phyloP scores from a whole-genome alignment of 345 rosid species.

The Aquilaria malaccensis region DNA sequence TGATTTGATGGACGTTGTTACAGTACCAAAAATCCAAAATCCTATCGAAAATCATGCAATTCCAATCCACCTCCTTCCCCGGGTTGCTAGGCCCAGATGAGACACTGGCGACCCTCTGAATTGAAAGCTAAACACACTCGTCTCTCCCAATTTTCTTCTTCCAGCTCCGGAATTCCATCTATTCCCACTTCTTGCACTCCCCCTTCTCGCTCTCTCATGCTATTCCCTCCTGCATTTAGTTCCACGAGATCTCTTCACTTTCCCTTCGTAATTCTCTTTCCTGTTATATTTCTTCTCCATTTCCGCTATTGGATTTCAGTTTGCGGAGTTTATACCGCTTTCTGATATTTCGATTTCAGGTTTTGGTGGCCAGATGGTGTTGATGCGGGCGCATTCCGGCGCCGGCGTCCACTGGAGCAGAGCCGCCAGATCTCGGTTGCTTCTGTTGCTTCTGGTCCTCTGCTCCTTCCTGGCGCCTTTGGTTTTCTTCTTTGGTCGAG shows the following conservation, averaged over 20 bases:
- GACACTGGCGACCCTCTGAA: neutral
- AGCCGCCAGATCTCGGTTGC: constrained; percentile 57
- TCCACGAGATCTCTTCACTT: constrained; percentile 22
- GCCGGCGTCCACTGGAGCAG: constrained; percentile 31
- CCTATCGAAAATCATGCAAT: too few relatives aligned
- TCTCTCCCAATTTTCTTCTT: constrained; percentile 10
- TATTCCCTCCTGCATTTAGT: constrained; percentile 10
- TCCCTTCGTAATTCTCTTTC: constrained; percentile 15
- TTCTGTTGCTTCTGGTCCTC: constrained; percentile 34
- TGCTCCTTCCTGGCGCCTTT: constrained; percentile 59
- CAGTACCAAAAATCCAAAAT: too few relatives aligned
- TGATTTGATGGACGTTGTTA: too few relatives aligned
- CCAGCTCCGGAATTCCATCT: constrained; percentile 3
- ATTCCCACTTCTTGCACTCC: neutral
- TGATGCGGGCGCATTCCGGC: constrained; percentile 50
- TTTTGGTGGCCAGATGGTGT: constrained; percentile 50
- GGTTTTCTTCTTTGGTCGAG: constrained; percentile 64
- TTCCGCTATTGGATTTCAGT: neutral
- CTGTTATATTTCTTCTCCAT: neutral
- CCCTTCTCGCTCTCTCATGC: constrained; percentile 12
- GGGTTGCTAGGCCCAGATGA: neutral
- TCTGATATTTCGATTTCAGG: constrained; percentile 21
- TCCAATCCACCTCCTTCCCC: too few relatives aligned
- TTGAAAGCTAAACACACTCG: neutral
- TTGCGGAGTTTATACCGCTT: neutral